phyloP scores from a whole-genome alignment of 805 yeast species.

The Hanseniaspora taiwanica region DNA sequence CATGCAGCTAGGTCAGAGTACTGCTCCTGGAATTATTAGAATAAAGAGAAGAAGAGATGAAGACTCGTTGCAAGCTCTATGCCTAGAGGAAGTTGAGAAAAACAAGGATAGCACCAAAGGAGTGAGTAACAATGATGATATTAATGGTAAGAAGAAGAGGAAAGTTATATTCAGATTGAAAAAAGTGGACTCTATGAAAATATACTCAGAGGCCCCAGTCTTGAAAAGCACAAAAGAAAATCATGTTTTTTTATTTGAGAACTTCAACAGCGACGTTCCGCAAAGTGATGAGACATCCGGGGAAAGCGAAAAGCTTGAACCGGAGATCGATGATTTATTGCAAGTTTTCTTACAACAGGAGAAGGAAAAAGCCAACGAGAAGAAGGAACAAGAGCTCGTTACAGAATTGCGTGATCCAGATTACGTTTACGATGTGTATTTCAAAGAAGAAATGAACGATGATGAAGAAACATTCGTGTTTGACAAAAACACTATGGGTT shows the following conservation, averaged over 20 bases:
- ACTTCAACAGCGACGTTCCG: conserved; percentile 7
- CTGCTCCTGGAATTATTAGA: conserved; percentile 34
- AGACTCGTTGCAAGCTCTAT: conserved; percentile 68
- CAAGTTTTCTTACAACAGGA: conserved; percentile 40
- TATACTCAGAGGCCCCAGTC: conserved; percentile 3
- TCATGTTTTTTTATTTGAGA: conserved; percentile 2
- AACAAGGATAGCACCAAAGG: too few species aligned
- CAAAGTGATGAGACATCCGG: too few species aligned
- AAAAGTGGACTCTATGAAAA: conserved; percentile 27
- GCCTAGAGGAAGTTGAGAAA: conserved; percentile 4
- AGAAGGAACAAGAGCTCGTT: conserved; percentile 18
- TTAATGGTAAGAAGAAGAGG: conserved; percentile 20
- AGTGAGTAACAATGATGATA: conserved; percentile 11
- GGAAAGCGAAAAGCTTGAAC: conserved; percentile 8
- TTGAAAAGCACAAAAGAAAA: conserved; percentile 2
- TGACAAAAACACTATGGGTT: conserved; percentile 25
- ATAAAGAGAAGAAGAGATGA: conserved; percentile 79
- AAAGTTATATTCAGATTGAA: conserved; percentile 32
- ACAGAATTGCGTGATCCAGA: too few species aligned
- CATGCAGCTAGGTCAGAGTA: background rate
- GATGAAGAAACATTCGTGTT: conserved; percentile 27
- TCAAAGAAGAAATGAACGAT: conserved; percentile 50
- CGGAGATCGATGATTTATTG: conserved; percentile 30
- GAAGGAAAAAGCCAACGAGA: conserved; percentile 6
- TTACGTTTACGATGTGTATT: conserved; percentile 85